A percentile compares a stretch with the other conserved stretches of the same genome.
phyloP scores from a whole-genome alignment of 257 asterid genomes.

The Nicotiana obtusifolia region DNA sequence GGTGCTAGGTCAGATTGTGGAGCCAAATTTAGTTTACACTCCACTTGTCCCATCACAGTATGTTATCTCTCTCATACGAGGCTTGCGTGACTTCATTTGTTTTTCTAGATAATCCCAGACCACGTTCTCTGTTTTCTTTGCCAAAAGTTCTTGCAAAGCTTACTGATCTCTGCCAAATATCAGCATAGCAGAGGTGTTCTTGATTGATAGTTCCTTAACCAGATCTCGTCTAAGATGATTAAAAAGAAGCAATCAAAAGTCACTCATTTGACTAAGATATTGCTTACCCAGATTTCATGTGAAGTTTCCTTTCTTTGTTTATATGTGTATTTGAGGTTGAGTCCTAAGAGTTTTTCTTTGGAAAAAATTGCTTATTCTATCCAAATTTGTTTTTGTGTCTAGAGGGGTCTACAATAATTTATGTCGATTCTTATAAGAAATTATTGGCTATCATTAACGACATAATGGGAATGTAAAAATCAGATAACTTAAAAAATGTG shows the following conservation, averaged over 20 bases:
- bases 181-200: not conserved
- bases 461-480: not conserved
- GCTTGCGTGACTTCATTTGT: not conserved
- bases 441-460: not conserved
- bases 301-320: not conserved
- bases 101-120: not conserved
- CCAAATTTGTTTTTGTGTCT: not conserved
- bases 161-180: not conserved
- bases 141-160: not conserved
- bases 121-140: not conserved
- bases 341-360: not conserved
- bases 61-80: slow-evolving; percentile 27
- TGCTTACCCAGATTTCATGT: not conserved
- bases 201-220: not conserved
- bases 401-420: not conserved
- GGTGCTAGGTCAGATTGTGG: slow-evolving; percentile 86
- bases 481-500: not conserved
- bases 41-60: slow-evolving; percentile 94
- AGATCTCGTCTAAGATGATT: not conserved
- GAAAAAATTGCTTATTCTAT: not conserved
- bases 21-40: slow-evolving; percentile 86
- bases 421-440: not conserved
- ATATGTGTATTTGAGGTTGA: not conserved
- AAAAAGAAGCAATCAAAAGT: not conserved
- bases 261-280: not conserved